These are phyloP conservation scores for Fusarium praegraminearum DNA, from an alignment of 2,329 filamentous ascomycete genomes.

Conservation along the genomic window DNA sequence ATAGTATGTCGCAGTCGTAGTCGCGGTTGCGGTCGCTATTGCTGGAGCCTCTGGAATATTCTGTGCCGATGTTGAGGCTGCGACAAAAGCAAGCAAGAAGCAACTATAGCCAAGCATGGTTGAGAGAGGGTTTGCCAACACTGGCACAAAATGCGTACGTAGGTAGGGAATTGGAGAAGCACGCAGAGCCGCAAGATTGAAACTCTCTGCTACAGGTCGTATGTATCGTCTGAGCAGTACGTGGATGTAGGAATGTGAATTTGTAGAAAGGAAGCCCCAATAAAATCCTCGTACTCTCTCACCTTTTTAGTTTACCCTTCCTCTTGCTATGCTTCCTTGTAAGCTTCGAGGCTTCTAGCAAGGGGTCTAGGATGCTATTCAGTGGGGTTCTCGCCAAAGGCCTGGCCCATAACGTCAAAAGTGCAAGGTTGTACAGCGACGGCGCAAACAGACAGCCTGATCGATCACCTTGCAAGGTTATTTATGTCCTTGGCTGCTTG, in stretches of 20 bases:
- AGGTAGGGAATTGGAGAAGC: not conserved
- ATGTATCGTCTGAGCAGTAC: constrained; percentile 13
- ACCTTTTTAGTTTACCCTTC: constrained; percentile 16
- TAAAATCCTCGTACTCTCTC: constrained; percentile 7
- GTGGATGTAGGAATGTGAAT: constrained; percentile 5
- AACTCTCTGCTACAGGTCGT: constrained; percentile 28
- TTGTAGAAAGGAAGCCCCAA: constrained; percentile 14
- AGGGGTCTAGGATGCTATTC: constrained; percentile 34
- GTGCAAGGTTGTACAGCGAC: constrained; percentile 35
- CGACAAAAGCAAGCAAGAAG: constrained; percentile 42
- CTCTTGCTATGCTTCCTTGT: constrained; percentile 25
- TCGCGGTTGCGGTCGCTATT: constrained; percentile 31
- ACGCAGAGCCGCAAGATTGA: constrained; percentile 1
- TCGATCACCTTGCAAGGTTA: constrained; percentile 13
- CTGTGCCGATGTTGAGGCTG: constrained; percentile 36
- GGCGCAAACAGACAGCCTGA: constrained; percentile 1
- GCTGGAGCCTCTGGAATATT: constrained; percentile 35
- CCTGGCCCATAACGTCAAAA: constrained; percentile 32
- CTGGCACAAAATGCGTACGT: not conserved
- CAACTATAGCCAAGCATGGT: constrained; percentile 41
- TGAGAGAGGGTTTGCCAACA: constrained; percentile 13
- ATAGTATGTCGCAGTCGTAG: constrained; percentile 11
- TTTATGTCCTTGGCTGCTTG: constrained; percentile 28
- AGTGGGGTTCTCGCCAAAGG: constrained; percentile 34
- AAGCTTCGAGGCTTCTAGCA: constrained; percentile 27